A percentile compares a stretch with the other conserved stretches of the same genome.
Conservation (phyloP, 768 basidiomycete genomes). For the Atractiella rhizophila region DNA sequence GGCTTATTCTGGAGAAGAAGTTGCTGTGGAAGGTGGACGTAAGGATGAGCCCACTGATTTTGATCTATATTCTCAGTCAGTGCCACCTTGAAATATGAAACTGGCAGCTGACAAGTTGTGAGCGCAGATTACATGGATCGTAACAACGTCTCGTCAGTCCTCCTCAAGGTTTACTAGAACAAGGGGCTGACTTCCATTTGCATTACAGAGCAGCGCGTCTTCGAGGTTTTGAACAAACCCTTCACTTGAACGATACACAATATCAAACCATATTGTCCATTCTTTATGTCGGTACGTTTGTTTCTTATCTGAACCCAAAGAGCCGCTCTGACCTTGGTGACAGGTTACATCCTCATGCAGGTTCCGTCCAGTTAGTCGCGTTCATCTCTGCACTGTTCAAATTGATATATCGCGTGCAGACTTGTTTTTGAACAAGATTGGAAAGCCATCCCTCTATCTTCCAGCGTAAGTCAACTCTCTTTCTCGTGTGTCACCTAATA, state of each 20-base stretch:
- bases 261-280: slow-evolving; percentile 10
- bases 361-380: background rate
- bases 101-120: background rate
- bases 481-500: slow-evolving; percentile 18
- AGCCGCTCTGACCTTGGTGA: no score
- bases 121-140: slow-evolving; percentile 4
- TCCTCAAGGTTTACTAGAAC: no score
- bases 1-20: slow-evolving; percentile 16
- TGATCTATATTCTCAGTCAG: slow-evolving; percentile 10
- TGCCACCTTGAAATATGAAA: background rate
- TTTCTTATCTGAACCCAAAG: no score
- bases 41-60: slow-evolving; percentile 16
- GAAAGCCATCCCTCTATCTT: slow-evolving; percentile 3
- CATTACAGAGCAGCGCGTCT: slow-evolving; percentile 10
- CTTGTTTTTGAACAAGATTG: background rate
- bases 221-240: slow-evolving; percentile 17
- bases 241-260: slow-evolving; percentile 15
- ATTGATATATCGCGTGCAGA: background rate
- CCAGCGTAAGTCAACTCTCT: background rate
- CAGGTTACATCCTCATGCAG: slow-evolving; percentile 14
- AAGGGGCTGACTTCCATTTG: background rate
- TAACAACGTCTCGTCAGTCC: background rate
- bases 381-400: background rate
- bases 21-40: slow-evolving; percentile 20
- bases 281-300: no score